These are phyloP conservation scores for Chalciporus pseudorubinellus DNA, from an alignment of 768 basidiomycete species.

Conservation along the genomic window DNA sequence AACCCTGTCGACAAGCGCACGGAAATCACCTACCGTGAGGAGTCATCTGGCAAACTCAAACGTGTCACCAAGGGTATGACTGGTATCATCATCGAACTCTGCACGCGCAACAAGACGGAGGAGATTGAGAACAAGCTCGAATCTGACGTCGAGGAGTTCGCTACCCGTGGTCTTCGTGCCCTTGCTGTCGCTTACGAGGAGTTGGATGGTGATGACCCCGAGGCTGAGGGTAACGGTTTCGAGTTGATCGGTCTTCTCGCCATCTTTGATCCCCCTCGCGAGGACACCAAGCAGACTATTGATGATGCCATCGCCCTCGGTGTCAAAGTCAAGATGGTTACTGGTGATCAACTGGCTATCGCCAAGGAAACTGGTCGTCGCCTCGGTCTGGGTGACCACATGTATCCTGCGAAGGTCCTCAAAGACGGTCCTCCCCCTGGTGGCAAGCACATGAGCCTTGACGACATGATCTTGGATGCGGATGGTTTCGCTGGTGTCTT, in stretches of 20 bases:
- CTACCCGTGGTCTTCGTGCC: conserved; percentile 90
- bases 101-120: conserved; percentile 95
- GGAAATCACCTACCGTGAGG: conserved; percentile 96
- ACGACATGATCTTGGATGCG: conserved; percentile 99
- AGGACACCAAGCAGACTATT: conserved; percentile 98
- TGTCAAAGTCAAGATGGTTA: conserved; percentile 99
- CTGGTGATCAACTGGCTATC: conserved; percentile 99
- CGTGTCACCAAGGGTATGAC: conserved; percentile 99
- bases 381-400: conserved; percentile 97
- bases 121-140: conserved; percentile 90
- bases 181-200: conserved; percentile 97
- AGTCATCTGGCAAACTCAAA: conserved; percentile 93
- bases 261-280: conserved; percentile 97
- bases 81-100: conserved; percentile 95
- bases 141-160: conserved; percentile 94
- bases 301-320: conserved; percentile 95
- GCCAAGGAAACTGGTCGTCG: conserved; percentile 99
- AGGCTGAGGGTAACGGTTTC: conserved; percentile 93
- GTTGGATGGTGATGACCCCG: conserved; percentile 74
- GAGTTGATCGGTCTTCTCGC: conserved; percentile 96
- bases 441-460: conserved; percentile 77
- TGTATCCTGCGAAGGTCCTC: conserved; percentile 99
- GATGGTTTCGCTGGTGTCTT: conserved; percentile 99
- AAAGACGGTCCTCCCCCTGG: conserved; percentile 93
- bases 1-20: conserved; percentile 99